Evolutionary conservation across 2,329 filamentous ascomycete genomes (phyloP).

Genomic region (Davidsoniella australis): DNA sequence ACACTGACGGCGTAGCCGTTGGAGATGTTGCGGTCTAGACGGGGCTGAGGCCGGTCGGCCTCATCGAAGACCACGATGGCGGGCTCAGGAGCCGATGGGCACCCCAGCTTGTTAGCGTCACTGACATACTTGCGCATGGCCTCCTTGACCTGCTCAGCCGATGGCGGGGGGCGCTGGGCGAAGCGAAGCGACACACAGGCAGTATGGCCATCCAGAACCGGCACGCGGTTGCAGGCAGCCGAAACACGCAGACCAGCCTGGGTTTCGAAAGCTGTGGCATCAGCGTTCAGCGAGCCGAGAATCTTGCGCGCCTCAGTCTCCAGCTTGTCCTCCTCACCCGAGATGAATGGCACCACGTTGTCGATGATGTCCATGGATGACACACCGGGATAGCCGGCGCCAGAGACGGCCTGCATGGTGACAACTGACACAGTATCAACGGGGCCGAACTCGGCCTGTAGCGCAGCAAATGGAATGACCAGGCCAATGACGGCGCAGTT

Average conservation of each 20-base stretch:
- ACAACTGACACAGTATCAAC: slow-evolving; percentile 64
- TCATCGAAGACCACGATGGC: slow-evolving; percentile 84
- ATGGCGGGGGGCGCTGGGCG: slow-evolving; percentile 55
- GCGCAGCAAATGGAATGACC: slow-evolving; percentile 83
- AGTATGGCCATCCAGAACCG: slow-evolving; percentile 89
- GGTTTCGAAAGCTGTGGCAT: slow-evolving; percentile 58
- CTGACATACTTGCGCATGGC: slow-evolving; percentile 67
- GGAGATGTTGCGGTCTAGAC: slow-evolving; percentile 72
- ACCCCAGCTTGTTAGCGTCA: slow-evolving; percentile 69
- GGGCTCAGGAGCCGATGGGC: slow-evolving; percentile 65
- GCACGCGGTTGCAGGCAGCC: slow-evolving; percentile 80
- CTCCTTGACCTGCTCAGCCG: slow-evolving; percentile 56
- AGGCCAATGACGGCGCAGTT: slow-evolving; percentile 96
- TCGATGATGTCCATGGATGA: slow-evolving; percentile 91
- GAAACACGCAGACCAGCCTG: slow-evolving; percentile 60
- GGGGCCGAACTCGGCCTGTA: slow-evolving; percentile 71
- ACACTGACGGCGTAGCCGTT: slow-evolving; percentile 84
- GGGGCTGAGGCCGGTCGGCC: slow-evolving; percentile 75
- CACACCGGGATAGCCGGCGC: slow-evolving; percentile 80
- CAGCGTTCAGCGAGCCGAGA: slow-evolving; percentile 55
- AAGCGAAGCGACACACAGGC: slow-evolving; percentile 86
- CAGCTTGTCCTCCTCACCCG: slow-evolving; percentile 89
- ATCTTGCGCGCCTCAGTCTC: slow-evolving; percentile 94
- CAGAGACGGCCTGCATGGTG: slow-evolving; percentile 87
- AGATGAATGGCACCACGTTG: slow-evolving; percentile 88